Evolutionary conservation across 2,329 filamentous ascomycete genomes (phyloP).

Genomic region (Claviceps digitariae): DNA sequence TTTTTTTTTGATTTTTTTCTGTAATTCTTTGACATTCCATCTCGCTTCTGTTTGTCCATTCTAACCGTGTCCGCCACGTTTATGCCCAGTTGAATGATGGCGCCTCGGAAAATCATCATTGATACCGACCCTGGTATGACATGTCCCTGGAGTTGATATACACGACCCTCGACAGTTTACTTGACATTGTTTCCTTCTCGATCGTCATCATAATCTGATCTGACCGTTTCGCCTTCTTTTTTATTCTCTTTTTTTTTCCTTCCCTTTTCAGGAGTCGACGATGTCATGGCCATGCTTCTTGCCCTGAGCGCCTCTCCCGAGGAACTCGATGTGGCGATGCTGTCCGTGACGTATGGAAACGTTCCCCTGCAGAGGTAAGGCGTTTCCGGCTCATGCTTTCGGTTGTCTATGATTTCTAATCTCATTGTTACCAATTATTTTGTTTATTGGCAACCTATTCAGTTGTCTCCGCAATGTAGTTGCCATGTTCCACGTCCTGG

Average conservation of each 20-base stretch:
- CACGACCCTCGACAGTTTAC: not conserved
- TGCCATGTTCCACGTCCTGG: conserved; percentile 80
- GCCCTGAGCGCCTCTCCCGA: conserved; percentile 70
- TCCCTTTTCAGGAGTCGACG: conserved; percentile 57
- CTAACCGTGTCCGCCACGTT: not conserved
- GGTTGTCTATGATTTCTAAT: not conserved
- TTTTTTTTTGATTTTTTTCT: not conserved
- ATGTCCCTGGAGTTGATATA: conserved; percentile 5
- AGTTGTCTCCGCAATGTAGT: conserved; percentile 83
- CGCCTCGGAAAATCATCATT: conserved; percentile 72
- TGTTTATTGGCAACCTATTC: not conserved
- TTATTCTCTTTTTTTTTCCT: not conserved
- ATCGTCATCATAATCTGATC: not conserved
- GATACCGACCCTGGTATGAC: conserved; percentile 75
- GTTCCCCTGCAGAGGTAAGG: conserved; percentile 67
- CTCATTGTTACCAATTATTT: not conserved
- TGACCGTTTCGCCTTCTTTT: not conserved
- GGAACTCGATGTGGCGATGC: conserved; percentile 71
- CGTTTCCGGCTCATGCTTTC: not conserved
- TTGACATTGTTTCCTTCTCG: not conserved
- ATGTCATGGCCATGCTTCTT: conserved; percentile 76
- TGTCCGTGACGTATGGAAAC: conserved; percentile 91
- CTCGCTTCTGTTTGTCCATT: not conserved
- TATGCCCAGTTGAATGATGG: conserved; percentile 33
- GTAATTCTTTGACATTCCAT: not conserved